These are phyloP conservation scores for Inonotus obliquus DNA, from an alignment of 1,284 basidiomycete species.

Conservation along the genomic window DNA sequence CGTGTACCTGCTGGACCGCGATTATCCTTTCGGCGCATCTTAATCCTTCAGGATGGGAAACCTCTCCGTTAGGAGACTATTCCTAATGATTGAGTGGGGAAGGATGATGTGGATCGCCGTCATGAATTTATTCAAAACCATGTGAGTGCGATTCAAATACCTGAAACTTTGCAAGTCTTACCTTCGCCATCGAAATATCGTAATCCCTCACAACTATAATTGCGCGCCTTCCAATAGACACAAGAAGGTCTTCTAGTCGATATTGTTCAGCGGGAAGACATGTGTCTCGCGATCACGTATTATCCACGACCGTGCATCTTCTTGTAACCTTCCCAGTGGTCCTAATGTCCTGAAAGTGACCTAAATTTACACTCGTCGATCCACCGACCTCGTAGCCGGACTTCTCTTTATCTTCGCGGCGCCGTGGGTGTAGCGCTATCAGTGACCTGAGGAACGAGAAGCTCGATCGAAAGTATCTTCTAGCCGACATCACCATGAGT, in stretches of 20 bases:
- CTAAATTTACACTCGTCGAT: conserved; percentile 10
- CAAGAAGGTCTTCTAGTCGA: too few relatives aligned
- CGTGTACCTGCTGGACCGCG: neutral
- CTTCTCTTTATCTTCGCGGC: conserved; percentile 6
- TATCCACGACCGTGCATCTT: neutral
- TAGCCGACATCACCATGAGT: neutral
- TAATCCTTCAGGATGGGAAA: neutral
- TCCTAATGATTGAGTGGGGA: neutral
- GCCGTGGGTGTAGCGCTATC: neutral
- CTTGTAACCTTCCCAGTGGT: neutral
- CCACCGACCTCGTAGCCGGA: neutral
- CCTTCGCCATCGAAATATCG: neutral
- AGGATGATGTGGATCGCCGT: neutral
- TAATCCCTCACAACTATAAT: neutral
- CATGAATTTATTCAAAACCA: neutral
- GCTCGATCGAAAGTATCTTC: neutral
- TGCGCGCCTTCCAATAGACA: neutral
- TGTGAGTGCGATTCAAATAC: neutral
- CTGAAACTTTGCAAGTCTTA: neutral
- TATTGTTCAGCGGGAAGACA: too few relatives aligned
- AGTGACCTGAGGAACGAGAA: neutral
- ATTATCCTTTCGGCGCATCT: neutral
- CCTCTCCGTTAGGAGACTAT: neutral
- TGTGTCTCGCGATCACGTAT: neutral
- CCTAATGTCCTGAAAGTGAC: neutral